Evolutionary conservation across 331 rosid species (phyloP), one percentile per base, ranked within the genome.

Genomic region (Cucumis variabilis): DNA sequence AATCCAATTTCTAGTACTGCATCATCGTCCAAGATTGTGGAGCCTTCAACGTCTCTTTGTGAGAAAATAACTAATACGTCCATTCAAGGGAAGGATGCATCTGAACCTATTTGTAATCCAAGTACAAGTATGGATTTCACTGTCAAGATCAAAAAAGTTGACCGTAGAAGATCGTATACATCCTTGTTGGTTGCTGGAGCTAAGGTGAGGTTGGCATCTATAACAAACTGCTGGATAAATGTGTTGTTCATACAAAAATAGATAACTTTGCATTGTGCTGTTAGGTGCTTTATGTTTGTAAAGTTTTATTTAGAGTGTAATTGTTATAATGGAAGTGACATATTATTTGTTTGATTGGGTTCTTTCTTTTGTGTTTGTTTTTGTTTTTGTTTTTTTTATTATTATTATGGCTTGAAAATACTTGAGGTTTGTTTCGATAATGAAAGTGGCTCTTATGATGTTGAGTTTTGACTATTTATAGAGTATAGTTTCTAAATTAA

Each of bases 151-250:
- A 33, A 85, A 88, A 93, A 88, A 85, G 90, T 94, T 66, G 87
- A 69, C 25, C 92, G 98, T 71, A 90, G 97, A 86, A 92, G 92
- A 90, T 96, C 99, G 21, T 96, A 95, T 91, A 94, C 98, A 53
- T 89, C 94, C 82, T 86, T 89, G 72, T 88, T 96, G 74, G 86
- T 96, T 83, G 91, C 92, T 87, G 89, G 94, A 89, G 89, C 98
- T 21, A 95, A 93, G 99, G 99, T 96, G 87, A 81, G 71, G 88
- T 83, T 62, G 77, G 84, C 82, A 58, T 11, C 66, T 28, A 77
- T 82, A 58, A 86, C 67, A 17, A 63, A 75, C 55, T 94, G 90
- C 90, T 95, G 70, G 94, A 94, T 88, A 92, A 87, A 88, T 87
- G 87, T 87, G 89, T 80, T 60, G 90, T 89, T 78, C 93, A 48